phyloP scores from a whole-genome alignment of 2,329 filamentous ascomycete species.

The Chrysoporthe puriensis region DNA sequence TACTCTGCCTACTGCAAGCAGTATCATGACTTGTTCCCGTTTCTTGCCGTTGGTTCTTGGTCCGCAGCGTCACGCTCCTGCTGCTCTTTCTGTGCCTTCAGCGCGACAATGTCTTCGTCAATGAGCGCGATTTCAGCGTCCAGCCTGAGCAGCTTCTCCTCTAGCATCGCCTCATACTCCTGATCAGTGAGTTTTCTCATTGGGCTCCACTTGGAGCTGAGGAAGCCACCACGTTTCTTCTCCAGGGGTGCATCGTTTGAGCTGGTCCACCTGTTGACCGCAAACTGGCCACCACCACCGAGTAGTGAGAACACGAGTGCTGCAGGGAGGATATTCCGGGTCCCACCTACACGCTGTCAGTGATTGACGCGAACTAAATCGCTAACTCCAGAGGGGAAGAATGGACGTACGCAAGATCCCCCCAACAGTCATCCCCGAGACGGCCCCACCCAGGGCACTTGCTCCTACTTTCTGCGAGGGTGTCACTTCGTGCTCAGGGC shows the following conservation, averaged over 20 bases:
- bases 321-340: constrained; percentile 56
- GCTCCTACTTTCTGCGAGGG: constrained; percentile 65
- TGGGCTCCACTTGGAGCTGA: constrained; percentile 73
- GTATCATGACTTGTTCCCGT: constrained; percentile 2
- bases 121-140: constrained; percentile 78
- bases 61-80: background rate
- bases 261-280: constrained; percentile 29
- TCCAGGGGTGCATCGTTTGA: background rate
- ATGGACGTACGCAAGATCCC: constrained; percentile 55
- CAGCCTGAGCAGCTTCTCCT: constrained; percentile 71
- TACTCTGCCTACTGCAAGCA: background rate
- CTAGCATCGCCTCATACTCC: constrained; percentile 71
- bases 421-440: constrained; percentile 65
- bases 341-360: constrained; percentile 47
- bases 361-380: background rate
- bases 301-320: constrained; percentile 51
- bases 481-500: constrained; percentile 56
- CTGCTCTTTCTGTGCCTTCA: constrained; percentile 34
- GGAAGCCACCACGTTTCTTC: constrained; percentile 35
- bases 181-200: constrained; percentile 70
- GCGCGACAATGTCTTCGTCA: constrained; percentile 70
- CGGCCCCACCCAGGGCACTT: constrained; percentile 69
- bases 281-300: constrained; percentile 39
- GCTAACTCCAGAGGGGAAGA: too few relatives aligned
- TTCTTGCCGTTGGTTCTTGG: background rate